A percentile compares a stretch with the other conserved stretches of the same genome.
Conservation (phyloP, 2,329 filamentous ascomycete genomes). For the Paecilomyces variotii region DNA sequence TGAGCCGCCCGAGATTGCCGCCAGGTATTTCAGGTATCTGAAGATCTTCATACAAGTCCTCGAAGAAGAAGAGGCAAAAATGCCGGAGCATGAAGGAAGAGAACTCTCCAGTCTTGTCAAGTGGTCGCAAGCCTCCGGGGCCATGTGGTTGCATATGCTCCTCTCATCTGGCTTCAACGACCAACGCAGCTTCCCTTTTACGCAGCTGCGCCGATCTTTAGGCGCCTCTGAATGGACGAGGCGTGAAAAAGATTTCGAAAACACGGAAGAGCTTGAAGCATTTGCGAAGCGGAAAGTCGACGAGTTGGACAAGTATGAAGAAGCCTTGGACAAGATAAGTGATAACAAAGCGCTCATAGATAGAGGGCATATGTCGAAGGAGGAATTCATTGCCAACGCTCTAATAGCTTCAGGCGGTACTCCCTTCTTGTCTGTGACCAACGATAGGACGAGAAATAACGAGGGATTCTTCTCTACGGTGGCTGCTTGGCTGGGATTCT, state of each 20-base stretch:
- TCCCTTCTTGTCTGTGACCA: too few species aligned
- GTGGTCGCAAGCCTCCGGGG: slow-evolving; percentile 25
- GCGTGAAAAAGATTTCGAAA: slow-evolving; percentile 12
- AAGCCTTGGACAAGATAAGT: slow-evolving; percentile 23
- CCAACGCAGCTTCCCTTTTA: slow-evolving; percentile 22
- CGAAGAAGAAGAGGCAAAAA: slow-evolving; percentile 23
- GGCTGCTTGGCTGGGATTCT: too few species aligned
- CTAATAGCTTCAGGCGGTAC: too few species aligned
- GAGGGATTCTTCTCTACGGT: too few species aligned
- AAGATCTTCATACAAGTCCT: slow-evolving; percentile 23
- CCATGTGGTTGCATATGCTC: slow-evolving; percentile 31
- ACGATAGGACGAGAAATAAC: too few species aligned
- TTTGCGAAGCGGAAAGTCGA: slow-evolving; percentile 19
- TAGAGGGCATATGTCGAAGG: slow-evolving; percentile 18
- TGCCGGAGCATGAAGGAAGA: slow-evolving; percentile 7
- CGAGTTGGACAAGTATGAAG: slow-evolving; percentile 22
- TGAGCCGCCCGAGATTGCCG: slow-evolving; percentile 14
- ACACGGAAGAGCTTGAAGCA: slow-evolving; percentile 11
- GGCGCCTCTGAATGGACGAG: slow-evolving; percentile 13
- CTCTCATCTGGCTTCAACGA: slow-evolving; percentile 25
- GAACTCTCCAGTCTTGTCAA: slow-evolving; percentile 23
- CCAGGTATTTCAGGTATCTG: slow-evolving; percentile 20
- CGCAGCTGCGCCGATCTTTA: slow-evolving; percentile 15
- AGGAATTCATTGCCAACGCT: slow-evolving; percentile 13
- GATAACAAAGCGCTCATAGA: slow-evolving; percentile 20